A percentile compares a stretch with the other conserved stretches of the same genome.
Evolutionary conservation across 192 early-diverging fungal genomes (phyloP).

Genomic region (Borealophlyctis nickersoniae): DNA sequence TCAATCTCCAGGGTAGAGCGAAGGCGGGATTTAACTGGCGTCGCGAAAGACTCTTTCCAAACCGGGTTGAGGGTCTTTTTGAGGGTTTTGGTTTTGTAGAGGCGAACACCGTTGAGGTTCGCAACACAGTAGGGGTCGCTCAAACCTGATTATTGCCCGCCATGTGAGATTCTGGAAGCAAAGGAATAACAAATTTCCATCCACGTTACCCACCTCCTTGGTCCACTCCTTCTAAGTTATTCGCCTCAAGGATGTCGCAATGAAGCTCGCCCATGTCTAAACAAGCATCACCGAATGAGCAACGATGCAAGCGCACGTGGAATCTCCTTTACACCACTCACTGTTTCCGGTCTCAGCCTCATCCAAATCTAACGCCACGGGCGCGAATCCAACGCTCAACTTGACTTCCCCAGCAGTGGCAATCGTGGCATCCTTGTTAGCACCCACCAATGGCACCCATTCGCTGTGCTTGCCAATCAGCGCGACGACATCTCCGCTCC

Average conservation of each 20-base stretch:
- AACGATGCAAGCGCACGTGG: neutral
- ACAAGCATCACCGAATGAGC: constrained; percentile 10
- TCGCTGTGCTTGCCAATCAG: constrained; percentile 30
- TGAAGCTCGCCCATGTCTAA: constrained; percentile 41
- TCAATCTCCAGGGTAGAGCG: constrained; percentile 47
- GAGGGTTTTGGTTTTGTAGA: constrained; percentile 68
- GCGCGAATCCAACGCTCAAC: constrained; percentile 28
- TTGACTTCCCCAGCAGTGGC: constrained; percentile 6
- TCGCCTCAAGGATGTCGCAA: constrained; percentile 50
- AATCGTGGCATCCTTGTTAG: neutral
- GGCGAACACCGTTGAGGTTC: constrained; percentile 36
- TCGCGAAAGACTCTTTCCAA: constrained; percentile 55
- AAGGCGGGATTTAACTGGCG: constrained; percentile 32
- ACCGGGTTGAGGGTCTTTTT: constrained; percentile 71
- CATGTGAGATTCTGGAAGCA: constrained; percentile 4
- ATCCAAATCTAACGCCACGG: constrained; percentile 35
- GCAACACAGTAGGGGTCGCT: constrained; percentile 48
- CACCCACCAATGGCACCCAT: constrained; percentile 16
- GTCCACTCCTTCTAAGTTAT: constrained; percentile 58
- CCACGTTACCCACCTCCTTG: constrained; percentile 18
- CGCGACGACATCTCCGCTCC: constrained; percentile 34
- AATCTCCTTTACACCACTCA: constrained; percentile 23
- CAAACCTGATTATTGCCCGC: constrained; percentile 37
- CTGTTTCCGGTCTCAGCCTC: constrained; percentile 35
- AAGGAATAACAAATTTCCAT: constrained; percentile 32